A percentile compares a stretch with the other conserved stretches of the same genome.
phyloP scores from a whole-genome alignment of 129 eudicot species.

The Lonicera japonica region DNA sequence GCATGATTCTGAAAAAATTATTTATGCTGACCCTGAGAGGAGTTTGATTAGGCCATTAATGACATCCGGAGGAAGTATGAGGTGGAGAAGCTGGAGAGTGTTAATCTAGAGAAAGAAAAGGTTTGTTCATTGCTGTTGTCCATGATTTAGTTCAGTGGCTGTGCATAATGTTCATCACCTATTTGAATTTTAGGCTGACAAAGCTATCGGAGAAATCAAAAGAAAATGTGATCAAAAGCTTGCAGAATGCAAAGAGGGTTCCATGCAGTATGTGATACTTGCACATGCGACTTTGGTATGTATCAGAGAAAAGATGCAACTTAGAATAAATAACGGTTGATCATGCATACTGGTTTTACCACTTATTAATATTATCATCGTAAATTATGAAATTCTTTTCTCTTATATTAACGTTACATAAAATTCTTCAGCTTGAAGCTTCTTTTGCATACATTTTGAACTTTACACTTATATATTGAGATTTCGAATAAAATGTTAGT shows the following conservation, averaged over 20 bases:
- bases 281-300: slow-evolving; percentile 79
- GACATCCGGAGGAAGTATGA: slow-evolving; percentile 84
- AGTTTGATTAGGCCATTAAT: slow-evolving; percentile 65
- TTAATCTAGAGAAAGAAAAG: slow-evolving; percentile 82
- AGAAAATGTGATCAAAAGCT: slow-evolving; percentile 57
- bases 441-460: not conserved
- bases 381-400: not conserved
- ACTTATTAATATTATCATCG: not conserved
- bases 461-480: not conserved
- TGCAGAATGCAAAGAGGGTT: slow-evolving; percentile 59
- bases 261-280: slow-evolving; percentile 40
- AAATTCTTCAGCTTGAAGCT: not conserved
- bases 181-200: slow-evolving; percentile 50
- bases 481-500: not conserved
- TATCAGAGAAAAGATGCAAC: slow-evolving; percentile 6
- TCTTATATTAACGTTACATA: not conserved
- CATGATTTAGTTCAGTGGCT: not conserved
- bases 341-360: not conserved
- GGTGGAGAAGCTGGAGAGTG: slow-evolving; percentile 69
- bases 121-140: slow-evolving; percentile 25
- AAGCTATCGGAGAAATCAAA: slow-evolving; percentile 54
- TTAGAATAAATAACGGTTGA: not conserved
- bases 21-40: slow-evolving; percentile 17
- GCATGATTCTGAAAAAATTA: slow-evolving; percentile 1
- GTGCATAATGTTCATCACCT: slow-evolving; percentile 4